Percentiles rank a stretch among this genome's conserved stretches.
These are phyloP conservation scores for Crithidia thermophila DNA, from an alignment of 208 protist genomes.

Conservation along the genomic window DNA sequence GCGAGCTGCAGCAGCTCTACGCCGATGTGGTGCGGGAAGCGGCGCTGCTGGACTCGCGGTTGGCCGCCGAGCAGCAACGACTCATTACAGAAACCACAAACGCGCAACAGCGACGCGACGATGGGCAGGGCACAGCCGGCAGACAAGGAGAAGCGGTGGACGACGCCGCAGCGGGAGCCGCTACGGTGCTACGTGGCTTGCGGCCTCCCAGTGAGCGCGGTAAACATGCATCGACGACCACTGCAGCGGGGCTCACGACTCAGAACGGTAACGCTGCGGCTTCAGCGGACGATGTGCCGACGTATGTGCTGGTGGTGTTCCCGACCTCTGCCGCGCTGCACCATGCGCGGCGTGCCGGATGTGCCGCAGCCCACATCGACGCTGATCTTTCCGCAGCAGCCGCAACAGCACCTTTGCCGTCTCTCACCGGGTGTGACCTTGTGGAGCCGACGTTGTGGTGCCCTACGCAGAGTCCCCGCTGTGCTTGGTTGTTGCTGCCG, in stretches of 20 bases:
- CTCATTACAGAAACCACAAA: neutral
- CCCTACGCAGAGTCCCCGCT: conserved; percentile 13
- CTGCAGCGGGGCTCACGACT: too few species aligned
- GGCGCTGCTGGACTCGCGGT: conserved; percentile 12
- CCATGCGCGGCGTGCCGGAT: conserved; percentile 13
- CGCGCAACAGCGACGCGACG: neutral
- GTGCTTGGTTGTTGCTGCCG: conserved; percentile 52
- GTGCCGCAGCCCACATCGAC: neutral
- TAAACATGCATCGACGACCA: neutral
- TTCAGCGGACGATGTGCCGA: neutral
- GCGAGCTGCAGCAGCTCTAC: conserved; percentile 27
- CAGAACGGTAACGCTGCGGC: too few species aligned
- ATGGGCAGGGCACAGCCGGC: too few species aligned
- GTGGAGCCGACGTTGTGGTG: conserved; percentile 27
- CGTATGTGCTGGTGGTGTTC: conserved; percentile 18
- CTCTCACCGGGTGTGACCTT: neutral
- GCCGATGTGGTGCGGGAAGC: conserved; percentile 2
- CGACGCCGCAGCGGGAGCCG: too few species aligned
- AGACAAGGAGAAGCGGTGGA: too few species aligned
- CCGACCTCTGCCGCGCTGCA: conserved; percentile 21
- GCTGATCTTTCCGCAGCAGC: neutral
- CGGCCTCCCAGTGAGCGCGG: neutral
- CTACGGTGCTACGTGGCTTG: conserved; percentile 3
- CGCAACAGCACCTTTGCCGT: neutral
- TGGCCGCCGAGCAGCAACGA: conserved; percentile 16